phyloP scores from a whole-genome alignment of 2,329 filamentous ascomycete species.

The Davidsoniella australis region DNA sequence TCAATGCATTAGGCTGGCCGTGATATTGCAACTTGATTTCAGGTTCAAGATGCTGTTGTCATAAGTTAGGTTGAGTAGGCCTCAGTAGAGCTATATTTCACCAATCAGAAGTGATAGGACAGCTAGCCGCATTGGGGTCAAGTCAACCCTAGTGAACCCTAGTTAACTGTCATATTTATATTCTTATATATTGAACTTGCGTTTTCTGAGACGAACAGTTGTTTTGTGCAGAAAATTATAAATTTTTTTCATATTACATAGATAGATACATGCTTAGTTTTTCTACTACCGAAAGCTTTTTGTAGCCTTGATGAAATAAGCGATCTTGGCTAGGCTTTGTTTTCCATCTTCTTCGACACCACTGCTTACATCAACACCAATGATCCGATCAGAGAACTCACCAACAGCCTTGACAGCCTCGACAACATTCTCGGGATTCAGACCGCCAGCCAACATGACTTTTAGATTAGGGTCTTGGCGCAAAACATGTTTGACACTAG shows the following conservation, averaged over 20 bases:
- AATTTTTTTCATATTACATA: background rate
- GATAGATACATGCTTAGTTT: background rate
- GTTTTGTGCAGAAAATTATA: background rate
- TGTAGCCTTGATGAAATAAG: slow-evolving; percentile 58
- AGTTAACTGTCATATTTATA: background rate
- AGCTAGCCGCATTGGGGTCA: no score
- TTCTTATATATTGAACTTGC: background rate
- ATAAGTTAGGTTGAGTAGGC: no score
- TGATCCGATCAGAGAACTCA: slow-evolving; percentile 38
- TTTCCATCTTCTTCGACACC: slow-evolving; percentile 74
- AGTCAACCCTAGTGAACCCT: no score
- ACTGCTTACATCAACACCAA: slow-evolving; percentile 84
- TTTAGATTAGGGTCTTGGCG: slow-evolving; percentile 51
- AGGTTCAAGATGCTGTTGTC: no score
- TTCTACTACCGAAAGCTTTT: slow-evolving; percentile 37
- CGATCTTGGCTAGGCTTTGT: slow-evolving; percentile 69
- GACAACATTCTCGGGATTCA: slow-evolving; percentile 64
- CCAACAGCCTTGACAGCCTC: slow-evolving; percentile 47
- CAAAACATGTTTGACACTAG: slow-evolving; percentile 50
- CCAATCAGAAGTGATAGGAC: no score
- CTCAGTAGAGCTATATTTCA: no score
- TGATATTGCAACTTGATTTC: no score
- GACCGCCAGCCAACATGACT: slow-evolving; percentile 69
- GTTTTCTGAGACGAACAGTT: no score
- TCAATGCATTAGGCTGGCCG: no score